A percentile compares a stretch with the other conserved stretches of the same genome.
Conservation (phyloP, 208 protist genomes). For the Trypanosoma cruzi region DNA sequence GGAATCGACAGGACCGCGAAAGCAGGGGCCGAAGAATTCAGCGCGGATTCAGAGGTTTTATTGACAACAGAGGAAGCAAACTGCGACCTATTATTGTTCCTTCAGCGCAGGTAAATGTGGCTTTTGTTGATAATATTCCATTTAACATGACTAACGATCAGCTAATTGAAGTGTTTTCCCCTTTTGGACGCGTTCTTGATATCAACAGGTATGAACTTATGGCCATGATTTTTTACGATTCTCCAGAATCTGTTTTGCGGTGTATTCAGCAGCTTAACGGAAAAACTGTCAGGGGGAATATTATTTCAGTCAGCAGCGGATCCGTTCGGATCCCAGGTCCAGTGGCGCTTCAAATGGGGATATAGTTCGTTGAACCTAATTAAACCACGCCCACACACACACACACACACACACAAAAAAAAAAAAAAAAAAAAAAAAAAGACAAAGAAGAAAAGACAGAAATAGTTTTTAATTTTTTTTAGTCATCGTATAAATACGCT, state of each 20-base stretch:
- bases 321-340: slow-evolving; percentile 73
- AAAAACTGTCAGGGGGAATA: slow-evolving; percentile 57
- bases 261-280: slow-evolving; percentile 87
- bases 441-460: not conserved
- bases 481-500: not conserved
- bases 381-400: not conserved
- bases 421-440: too few species aligned
- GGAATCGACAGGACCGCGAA: slow-evolving; percentile 11
- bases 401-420: too few species aligned
- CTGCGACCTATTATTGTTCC: slow-evolving; percentile 34
- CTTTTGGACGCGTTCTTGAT: slow-evolving; percentile 77
- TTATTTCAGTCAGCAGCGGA: slow-evolving; percentile 85
- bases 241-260: slow-evolving; percentile 74
- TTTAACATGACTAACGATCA: slow-evolving; percentile 82
- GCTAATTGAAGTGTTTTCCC: slow-evolving; percentile 72
- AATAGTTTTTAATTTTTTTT: not conserved
- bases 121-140: slow-evolving; percentile 81
- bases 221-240: slow-evolving; percentile 77
- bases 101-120: slow-evolving; percentile 60
- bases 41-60: not conserved
- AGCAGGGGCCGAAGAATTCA: slow-evolving; percentile 5
- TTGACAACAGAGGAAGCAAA: slow-evolving; percentile 4
- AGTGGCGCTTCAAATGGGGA: slow-evolving; percentile 51
- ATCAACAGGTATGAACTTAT: slow-evolving; percentile 79
- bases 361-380: slow-evolving; percentile 32